Evolutionary conservation across 2,329 filamentous ascomycete species (phyloP).

Genomic region (Epichloe amarillans): DNA sequence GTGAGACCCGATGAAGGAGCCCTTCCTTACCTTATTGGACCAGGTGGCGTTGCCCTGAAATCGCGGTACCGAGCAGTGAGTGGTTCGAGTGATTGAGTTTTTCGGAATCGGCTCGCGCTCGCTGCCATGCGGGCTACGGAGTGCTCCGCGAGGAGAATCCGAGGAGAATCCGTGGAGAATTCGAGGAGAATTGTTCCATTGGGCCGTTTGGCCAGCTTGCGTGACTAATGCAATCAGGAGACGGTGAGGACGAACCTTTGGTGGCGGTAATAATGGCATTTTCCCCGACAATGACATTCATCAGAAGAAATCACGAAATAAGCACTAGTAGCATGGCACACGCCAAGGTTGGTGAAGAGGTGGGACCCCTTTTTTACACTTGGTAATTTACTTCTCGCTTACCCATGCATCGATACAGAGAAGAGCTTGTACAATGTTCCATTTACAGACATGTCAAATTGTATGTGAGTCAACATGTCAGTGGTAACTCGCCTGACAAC

Average conservation of each 20-base stretch:
- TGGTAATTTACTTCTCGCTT: too few species aligned
- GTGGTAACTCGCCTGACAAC: background rate
- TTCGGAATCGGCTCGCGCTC: background rate
- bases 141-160: background rate
- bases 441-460: background rate
- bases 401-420: background rate
- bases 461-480: background rate
- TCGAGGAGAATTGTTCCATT: background rate
- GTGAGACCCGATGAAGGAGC: background rate
- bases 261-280: background rate
- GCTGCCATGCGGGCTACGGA: background rate
- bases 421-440: background rate
- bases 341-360: background rate
- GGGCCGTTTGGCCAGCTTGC: background rate
- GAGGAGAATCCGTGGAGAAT: too few species aligned
- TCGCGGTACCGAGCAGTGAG: background rate
- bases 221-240: background rate
- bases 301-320: background rate
- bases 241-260: background rate
- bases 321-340: background rate
- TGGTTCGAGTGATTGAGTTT: too few species aligned
- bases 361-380: background rate
- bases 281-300: background rate
- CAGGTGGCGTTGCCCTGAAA: background rate
- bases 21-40: background rate